Base-by-base conservation (phyloP, 2,329 filamentous ascomycete genomes). In the Xylaria sp. region DNA sequence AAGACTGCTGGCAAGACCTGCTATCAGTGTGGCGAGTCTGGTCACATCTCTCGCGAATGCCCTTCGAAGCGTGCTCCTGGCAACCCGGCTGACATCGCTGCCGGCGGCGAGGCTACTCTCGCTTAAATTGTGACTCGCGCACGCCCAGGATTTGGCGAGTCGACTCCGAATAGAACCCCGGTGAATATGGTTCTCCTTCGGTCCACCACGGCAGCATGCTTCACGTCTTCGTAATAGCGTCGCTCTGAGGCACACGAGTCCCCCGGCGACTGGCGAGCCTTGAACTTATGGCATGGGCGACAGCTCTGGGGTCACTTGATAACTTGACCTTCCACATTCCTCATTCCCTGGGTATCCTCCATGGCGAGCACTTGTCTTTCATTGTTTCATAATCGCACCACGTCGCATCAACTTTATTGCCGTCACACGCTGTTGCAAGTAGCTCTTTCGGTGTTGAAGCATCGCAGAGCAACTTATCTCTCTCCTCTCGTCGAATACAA, bases 1-100 rank as follows among this genome's bases (percentile, higher is more conserved):
- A 97, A 94, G 84, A 95, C 91, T 65, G 91, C 91, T 64, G 93
- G 93, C 73, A 99, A 97, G 86, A 96, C 92, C 66, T 99, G 94
- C 85, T 99, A 99, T 81, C 89, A 92, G 76, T 99, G 94, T 74
- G 91, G 93, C 67, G 90, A 97, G 80, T 86, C 92, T 60, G 94
- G 94, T 56, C 93, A 97, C 78, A 97, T 97, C 76, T 96, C 91
- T 60, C 89, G 93, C 65, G 93, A 97, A 70, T 97, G 94, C 81
- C 89, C 92, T 60, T 76, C 92, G 85, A 87, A 88, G 85, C 76
- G 72, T 10, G 55, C 49, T n/a, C 46, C 62, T n/a, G 35, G 54
- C 48, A 39, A 59, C 58, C 49, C 51, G 9, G 74, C 47, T 37
- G 74, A 84, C 65, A 76, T 81, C 4, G 64, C 68, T 3, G 53